Evolutionary conservation across 1,139 yeast species (phyloP).

Genomic region (Petasospora fabianii): DNA sequence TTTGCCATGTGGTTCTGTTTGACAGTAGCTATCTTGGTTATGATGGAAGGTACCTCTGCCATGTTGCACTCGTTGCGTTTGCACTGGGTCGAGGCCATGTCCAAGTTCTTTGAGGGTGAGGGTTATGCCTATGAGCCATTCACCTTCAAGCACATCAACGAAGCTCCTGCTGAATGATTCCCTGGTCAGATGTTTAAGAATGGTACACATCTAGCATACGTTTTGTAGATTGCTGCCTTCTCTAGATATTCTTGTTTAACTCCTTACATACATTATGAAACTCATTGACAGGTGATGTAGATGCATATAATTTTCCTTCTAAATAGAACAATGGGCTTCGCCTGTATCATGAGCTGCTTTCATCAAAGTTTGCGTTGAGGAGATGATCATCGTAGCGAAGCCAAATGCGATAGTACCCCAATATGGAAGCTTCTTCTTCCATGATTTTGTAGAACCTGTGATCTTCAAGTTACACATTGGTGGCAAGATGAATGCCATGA

Average conservation of each 20-base stretch:
- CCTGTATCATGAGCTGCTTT: slow-evolving; percentile 40
- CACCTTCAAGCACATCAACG: slow-evolving; percentile 38
- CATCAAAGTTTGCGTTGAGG: slow-evolving; percentile 68
- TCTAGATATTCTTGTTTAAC: too few relatives aligned
- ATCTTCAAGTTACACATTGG: slow-evolving; percentile 77
- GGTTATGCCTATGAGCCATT: slow-evolving; percentile 71
- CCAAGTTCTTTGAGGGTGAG: slow-evolving; percentile 81
- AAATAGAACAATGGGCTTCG: slow-evolving; percentile 39
- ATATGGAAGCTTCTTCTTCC: slow-evolving; percentile 48
- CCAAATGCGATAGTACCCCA: slow-evolving; percentile 70
- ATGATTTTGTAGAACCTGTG: slow-evolving; percentile 47
- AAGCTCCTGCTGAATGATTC: slow-evolving; percentile 4
- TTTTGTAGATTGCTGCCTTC: too few relatives aligned
- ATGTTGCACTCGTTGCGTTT: slow-evolving; percentile 81
- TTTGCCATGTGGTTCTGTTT: slow-evolving; percentile 79
- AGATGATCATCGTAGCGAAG: slow-evolving; percentile 66
- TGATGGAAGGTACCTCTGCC: slow-evolving; percentile 87
- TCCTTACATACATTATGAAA: too few relatives aligned
- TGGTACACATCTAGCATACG: too few relatives aligned
- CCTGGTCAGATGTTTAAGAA: too few relatives aligned
- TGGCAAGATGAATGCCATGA: slow-evolving; percentile 90
- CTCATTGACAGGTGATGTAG: too few relatives aligned
- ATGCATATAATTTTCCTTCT: too few relatives aligned
- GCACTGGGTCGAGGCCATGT: slow-evolving; percentile 89
- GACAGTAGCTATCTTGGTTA: slow-evolving; percentile 68